Conservation (phyloP, 176 grass and related monocot genomes). For the Puccinellia tenuiflora region DNA sequence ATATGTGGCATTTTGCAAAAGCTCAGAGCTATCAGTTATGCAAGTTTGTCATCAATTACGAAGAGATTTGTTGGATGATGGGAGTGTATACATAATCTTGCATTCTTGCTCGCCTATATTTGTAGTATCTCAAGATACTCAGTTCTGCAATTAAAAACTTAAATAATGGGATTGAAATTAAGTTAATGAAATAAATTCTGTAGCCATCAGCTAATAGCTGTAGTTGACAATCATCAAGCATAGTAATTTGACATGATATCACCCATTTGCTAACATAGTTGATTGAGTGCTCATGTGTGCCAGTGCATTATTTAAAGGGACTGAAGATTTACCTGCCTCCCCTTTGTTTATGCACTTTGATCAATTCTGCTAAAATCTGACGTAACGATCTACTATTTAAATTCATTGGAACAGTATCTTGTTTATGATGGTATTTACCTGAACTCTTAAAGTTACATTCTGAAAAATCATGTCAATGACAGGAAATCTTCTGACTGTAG, state of each 20-base stretch:
- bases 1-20: neutral
- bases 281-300: neutral
- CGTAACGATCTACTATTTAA: neutral
- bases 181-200: conserved; percentile 5
- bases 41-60: conserved; percentile 2
- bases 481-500: neutral
- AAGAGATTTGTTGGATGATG: neutral
- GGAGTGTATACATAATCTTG: neutral
- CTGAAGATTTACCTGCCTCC: conserved; percentile 2
- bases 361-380: neutral
- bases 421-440: neutral
- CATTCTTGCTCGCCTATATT: neutral
- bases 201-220: neutral
- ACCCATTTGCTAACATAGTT: neutral
- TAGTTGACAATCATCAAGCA: neutral
- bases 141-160: conserved; percentile 5
- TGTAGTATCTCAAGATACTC: neutral
- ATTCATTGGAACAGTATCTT: neutral
- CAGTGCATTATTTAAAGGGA: neutral
- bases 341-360: neutral
- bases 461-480: conserved; percentile 6
- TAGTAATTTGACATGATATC: neutral
- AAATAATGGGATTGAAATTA: neutral
- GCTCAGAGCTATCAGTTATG: neutral
- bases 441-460: neutral